Base-by-base conservation (phyloP, 768 basidiomycete species). In the Brasilioporus rufonigricans region DNA sequence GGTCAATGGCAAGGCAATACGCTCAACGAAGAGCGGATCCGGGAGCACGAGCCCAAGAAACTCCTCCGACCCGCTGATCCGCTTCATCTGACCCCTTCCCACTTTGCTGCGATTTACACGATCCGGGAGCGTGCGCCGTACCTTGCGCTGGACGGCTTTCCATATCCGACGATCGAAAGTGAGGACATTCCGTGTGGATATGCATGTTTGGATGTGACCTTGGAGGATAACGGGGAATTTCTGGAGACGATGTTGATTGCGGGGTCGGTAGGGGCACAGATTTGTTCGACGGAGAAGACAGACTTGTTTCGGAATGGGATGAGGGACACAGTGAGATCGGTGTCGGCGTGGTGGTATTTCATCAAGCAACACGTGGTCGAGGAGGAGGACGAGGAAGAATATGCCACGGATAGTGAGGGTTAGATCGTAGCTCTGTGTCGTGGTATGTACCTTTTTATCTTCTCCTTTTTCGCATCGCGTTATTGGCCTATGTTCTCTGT, bases 271-370 rank as follows among this genome's bases (percentile, higher is more conserved):
- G 72, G 67, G 1, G 50, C 61, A 38, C 69, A 67, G 48, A 64
- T 69, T 21, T 71, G 65, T 43, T 67, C 61, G 26, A 67, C 64
- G 24, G 69, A 63, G 44, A 69, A 68, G 54, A 61, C 64, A 14
- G 61, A 69, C 39, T 38, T 67, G 47, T 70, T 67, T 52, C 53
- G 64, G 31, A 64, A 65, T 19, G 72, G 70, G n/a, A 39, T 63
- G 51, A 57, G 69, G 53, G 72, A 73, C 44, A 73, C 65, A 4
- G 63, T 68, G 26, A 58, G 60, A 41, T 66, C 70, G 1, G 54
- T 73, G n/a, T 56, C 60, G 21, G 71, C 61, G 9, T 73, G 69
- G 71, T 73, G 71, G 71, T 61, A 66, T 48, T 61, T 73, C 32
- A 29, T 60, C 38, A 61, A 57, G 27, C 49, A 39, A 40, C 26